A percentile compares a stretch with the other conserved stretches of the same genome.
Evolutionary conservation across 768 basidiomycete species (phyloP).

Genomic region (Leccinum boreale): DNA sequence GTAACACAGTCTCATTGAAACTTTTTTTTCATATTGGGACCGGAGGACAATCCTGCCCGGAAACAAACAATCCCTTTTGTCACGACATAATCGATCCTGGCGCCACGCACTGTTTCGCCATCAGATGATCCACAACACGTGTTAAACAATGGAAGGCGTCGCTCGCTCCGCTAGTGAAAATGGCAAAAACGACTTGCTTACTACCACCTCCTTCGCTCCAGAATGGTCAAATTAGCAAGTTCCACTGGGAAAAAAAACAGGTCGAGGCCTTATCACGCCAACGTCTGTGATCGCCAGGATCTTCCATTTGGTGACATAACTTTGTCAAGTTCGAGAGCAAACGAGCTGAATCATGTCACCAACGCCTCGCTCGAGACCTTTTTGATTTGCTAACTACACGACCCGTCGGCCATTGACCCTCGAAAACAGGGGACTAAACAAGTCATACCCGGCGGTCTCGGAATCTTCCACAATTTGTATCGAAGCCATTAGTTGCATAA

Average conservation of each 20-base stretch:
- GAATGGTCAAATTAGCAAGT: slow-evolving; percentile 23
- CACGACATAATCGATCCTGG: slow-evolving; percentile 17
- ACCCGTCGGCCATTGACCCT: slow-evolving; percentile 10
- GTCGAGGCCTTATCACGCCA: slow-evolving; percentile 19
- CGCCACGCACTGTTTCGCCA: slow-evolving; percentile 12
- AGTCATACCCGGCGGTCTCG: slow-evolving; percentile 7
- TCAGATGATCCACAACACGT: slow-evolving; percentile 30
- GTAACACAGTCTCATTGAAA: slow-evolving; percentile 23
- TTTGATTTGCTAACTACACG: slow-evolving; percentile 12
- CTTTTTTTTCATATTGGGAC: slow-evolving; percentile 26
- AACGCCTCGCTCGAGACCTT: slow-evolving; percentile 15
- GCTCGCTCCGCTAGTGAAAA: slow-evolving; percentile 25
- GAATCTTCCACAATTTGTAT: slow-evolving; percentile 7
- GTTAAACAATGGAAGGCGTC: slow-evolving; percentile 31
- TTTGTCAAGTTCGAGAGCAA: slow-evolving; percentile 19
- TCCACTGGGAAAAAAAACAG: slow-evolving; percentile 20
- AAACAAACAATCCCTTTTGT: slow-evolving; percentile 22
- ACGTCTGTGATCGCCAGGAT: slow-evolving; percentile 25
- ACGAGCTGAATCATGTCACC: neutral
- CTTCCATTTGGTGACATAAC: slow-evolving; percentile 30
- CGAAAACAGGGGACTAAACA: slow-evolving; percentile 16
- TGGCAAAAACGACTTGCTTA: slow-evolving; percentile 16
- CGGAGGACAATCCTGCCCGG: slow-evolving; percentile 25
- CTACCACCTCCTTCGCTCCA: slow-evolving; percentile 14
- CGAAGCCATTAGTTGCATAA: slow-evolving; percentile 12